Evolutionary conservation across 345 rosid genomes (phyloP).

Genomic region (Mercurialis annua): DNA sequence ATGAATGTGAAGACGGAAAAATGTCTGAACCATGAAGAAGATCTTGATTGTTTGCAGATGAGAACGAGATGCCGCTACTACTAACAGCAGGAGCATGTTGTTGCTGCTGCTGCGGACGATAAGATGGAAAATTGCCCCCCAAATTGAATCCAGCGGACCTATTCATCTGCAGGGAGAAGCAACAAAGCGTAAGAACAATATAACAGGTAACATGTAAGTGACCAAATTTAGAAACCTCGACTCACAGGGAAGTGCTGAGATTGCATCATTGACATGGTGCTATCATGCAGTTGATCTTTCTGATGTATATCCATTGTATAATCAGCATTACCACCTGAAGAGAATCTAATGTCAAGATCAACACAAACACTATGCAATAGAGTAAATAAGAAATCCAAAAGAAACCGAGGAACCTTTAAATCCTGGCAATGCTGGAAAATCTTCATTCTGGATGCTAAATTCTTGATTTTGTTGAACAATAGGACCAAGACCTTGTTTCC

Average conservation of each 20-base stretch:
- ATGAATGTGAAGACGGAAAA: constrained; percentile 71
- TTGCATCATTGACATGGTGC: constrained; percentile 92
- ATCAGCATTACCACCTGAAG: constrained; percentile 91
- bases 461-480: constrained; percentile 97
- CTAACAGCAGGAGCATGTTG: constrained; percentile 80
- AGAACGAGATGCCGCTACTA: constrained; percentile 54
- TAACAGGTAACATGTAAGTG: constrained; percentile 2
- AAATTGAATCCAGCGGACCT: constrained; percentile 88
- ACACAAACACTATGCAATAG: constrained; percentile 7
- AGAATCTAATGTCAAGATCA: constrained; percentile 43
- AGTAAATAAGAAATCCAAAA: not conserved
- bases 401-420: constrained; percentile 74
- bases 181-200: constrained; percentile 10
- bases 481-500: constrained; percentile 88
- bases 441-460: constrained; percentile 99
- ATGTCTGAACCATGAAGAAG: constrained; percentile 78
- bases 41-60: constrained; percentile 64
- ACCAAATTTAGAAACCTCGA: constrained; percentile 11
- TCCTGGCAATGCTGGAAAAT: constrained; percentile 98
- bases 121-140: constrained; percentile 79
- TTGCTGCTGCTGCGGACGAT: constrained; percentile 87
- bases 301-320: constrained; percentile 89
- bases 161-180: constrained; percentile 58
- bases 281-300: constrained; percentile 95
- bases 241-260: constrained; percentile 96